Conservation (phyloP, 1,284 basidiomycete species). For the Heterobasidion annosum region DNA sequence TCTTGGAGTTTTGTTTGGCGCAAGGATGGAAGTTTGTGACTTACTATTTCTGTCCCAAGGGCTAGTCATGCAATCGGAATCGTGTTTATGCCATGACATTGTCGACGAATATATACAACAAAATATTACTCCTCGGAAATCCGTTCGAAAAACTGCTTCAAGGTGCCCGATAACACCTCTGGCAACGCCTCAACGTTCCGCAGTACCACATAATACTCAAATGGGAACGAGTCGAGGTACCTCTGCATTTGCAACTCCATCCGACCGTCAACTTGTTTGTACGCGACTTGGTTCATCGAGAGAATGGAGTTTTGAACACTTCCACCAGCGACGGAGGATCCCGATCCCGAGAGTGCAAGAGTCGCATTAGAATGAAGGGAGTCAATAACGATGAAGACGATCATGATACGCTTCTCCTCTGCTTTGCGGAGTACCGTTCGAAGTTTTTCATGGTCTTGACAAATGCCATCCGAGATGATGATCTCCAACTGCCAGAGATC, state of each 20-base stretch:
- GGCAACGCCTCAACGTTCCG: conserved; percentile 89
- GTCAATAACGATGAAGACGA: conserved; percentile 96
- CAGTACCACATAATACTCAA: conserved; percentile 95
- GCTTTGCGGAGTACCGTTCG: conserved; percentile 79
- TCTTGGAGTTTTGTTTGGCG: too few relatives aligned
- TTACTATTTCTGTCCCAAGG: too few relatives aligned
- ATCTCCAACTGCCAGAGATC: conserved; percentile 98
- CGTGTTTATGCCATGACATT: too few relatives aligned
- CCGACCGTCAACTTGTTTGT: conserved; percentile 76
- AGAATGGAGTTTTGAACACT: conserved; percentile 71
- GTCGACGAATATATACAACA: not conserved
- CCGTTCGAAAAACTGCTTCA: conserved; percentile 87
- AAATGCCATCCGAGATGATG: conserved; percentile 98
- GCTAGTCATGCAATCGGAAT: too few relatives aligned
- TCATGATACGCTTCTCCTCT: conserved; percentile 87
- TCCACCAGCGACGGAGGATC: not conserved
- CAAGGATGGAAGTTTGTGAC: too few relatives aligned
- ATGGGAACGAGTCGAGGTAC: conserved; percentile 96
- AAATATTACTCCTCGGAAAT: conserved; percentile 52
- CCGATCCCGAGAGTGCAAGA: conserved; percentile 9
- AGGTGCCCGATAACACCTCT: conserved; percentile 83
- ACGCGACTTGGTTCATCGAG: conserved; percentile 88
- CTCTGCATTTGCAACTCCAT: conserved; percentile 87
- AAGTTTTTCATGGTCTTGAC: conserved; percentile 89
- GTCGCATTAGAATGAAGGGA: conserved; percentile 52